Percentiles rank a stretch among this genome's conserved stretches.
Conservation (phyloP, 257 asterid species). For the Solanum chmielewskii region DNA sequence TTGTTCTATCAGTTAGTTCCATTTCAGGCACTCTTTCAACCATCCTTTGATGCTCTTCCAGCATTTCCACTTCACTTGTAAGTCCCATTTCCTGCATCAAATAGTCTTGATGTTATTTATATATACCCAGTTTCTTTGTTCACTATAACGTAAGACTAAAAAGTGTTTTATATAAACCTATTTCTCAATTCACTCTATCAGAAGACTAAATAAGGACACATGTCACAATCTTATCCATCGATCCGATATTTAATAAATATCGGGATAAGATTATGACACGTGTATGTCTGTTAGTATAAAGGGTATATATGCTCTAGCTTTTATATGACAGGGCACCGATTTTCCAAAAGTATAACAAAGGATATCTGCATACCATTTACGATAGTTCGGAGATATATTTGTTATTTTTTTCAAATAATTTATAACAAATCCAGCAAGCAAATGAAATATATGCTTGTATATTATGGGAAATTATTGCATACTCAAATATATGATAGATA, state of each 20-base stretch:
- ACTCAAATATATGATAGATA: background rate
- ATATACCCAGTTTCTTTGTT: background rate
- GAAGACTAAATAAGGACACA: too few species aligned
- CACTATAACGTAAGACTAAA: background rate
- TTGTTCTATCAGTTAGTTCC: conserved; percentile 71
- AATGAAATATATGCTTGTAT: too few species aligned
- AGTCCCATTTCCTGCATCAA: conserved; percentile 52
- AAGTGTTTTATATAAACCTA: too few species aligned
- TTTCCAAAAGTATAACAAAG: too few species aligned
- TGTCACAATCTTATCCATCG: too few species aligned
- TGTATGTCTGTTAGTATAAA: too few species aligned
- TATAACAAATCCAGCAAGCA: background rate
- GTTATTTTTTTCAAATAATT: background rate
- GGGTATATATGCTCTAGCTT: background rate
- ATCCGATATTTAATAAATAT: too few species aligned
- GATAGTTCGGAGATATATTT: too few species aligned
- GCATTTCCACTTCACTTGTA: conserved; percentile 47
- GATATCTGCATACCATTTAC: background rate
- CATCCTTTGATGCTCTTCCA: conserved; percentile 72
- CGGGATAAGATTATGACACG: too few species aligned
- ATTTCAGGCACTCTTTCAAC: conserved; percentile 51
- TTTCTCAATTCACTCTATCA: background rate
- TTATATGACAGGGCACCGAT: accelerated
- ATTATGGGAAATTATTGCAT: background rate
- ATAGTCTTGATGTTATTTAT: background rate